Conservation (phyloP, 768 basidiomycete genomes). For the Auricularia sp. region DNA sequence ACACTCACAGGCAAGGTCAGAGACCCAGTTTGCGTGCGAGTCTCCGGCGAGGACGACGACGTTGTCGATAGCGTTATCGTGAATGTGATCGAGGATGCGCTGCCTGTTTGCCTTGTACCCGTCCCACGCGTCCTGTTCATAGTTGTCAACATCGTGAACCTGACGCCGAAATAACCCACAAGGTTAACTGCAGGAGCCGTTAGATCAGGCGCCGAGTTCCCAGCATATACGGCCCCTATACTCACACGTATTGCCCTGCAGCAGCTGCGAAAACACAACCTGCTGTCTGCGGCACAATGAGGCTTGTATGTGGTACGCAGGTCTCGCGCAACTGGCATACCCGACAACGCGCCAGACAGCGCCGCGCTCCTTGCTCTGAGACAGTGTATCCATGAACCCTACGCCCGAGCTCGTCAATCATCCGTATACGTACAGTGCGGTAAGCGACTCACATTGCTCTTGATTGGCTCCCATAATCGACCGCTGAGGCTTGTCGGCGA, state of each 20-base stretch:
- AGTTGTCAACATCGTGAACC: background rate
- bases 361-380: constrained; percentile 33
- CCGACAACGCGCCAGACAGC: constrained; percentile 47
- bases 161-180: constrained; percentile 11
- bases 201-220: background rate
- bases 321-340: constrained; percentile 16
- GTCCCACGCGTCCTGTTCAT: constrained; percentile 42
- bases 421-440: background rate
- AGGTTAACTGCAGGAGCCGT: constrained; percentile 13
- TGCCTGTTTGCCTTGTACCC: constrained; percentile 47
- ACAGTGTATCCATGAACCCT: constrained; percentile 42
- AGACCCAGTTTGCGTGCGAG: constrained; percentile 53
- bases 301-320: background rate
- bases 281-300: constrained; percentile 32
- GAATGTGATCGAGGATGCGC: constrained; percentile 42
- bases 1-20: constrained; percentile 41
- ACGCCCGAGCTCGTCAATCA: background rate
- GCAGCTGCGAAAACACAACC: constrained; percentile 43
- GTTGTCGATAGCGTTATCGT: constrained; percentile 40
- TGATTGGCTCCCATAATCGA: constrained; percentile 47
- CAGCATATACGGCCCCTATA: constrained; percentile 10
- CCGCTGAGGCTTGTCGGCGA: constrained; percentile 32
- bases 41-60: constrained; percentile 51
- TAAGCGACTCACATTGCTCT: constrained; percentile 33
- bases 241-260: constrained; percentile 28